Conservation (phyloP, 1,139 yeast genomes). For the Kurtzmaniella quercitrusa region DNA sequence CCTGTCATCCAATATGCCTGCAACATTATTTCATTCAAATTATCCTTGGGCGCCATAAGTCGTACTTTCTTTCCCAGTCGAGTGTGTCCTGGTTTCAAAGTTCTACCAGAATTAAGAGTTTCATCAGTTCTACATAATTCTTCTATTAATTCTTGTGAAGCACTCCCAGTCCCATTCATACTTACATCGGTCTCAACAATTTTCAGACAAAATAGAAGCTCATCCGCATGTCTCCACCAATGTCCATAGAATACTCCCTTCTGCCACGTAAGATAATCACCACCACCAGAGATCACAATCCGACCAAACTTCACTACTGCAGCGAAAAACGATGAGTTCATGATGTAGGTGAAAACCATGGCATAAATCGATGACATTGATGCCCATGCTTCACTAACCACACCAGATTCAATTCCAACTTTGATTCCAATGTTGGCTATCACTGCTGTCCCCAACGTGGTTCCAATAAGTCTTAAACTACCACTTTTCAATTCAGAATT, state of each 20-base stretch:
- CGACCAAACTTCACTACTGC: constrained; percentile 59
- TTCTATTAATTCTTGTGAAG: constrained; percentile 29
- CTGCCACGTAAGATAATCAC: constrained; percentile 57
- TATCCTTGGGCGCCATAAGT: constrained; percentile 37
- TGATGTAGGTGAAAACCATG: constrained; percentile 59
- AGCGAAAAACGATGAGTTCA: constrained; percentile 59
- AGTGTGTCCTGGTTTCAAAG: constrained; percentile 30
- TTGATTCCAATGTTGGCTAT: constrained; percentile 38
- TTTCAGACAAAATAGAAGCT: constrained; percentile 61
- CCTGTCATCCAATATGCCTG: constrained; percentile 77
- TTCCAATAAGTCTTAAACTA: constrained; percentile 22
- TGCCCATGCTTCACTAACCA: constrained; percentile 33
- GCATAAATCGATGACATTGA: constrained; percentile 51
- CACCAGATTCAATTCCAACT: constrained; percentile 30
- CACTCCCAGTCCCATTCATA: constrained; percentile 39
- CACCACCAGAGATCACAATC: constrained; percentile 42
- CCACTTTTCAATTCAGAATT: constrained; percentile 27
- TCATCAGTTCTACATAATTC: constrained; percentile 36
- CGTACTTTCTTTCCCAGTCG: constrained; percentile 39
- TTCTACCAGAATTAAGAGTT: constrained; percentile 20
- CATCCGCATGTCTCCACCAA: constrained; percentile 66
- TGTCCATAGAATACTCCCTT: constrained; percentile 62
- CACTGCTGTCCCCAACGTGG: constrained; percentile 32
- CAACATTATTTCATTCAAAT: constrained; percentile 50
- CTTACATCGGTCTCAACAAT: constrained; percentile 63